These are phyloP conservation scores for Epichloe sp. DNA, from an alignment of 2,329 filamentous ascomycete species.

Conservation along the genomic window DNA sequence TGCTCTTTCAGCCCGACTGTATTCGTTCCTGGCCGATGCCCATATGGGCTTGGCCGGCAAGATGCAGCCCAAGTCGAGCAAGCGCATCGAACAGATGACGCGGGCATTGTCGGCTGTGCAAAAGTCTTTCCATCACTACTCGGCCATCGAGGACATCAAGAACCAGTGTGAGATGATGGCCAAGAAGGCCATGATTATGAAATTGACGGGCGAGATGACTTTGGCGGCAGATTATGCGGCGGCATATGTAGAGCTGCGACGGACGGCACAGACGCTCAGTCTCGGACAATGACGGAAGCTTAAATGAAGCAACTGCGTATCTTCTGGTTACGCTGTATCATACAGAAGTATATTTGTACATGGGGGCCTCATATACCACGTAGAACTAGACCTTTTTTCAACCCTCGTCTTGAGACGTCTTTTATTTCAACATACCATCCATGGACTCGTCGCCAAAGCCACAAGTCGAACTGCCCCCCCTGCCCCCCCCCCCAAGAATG, in stretches of 20 bases:
- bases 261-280: slow-evolving; percentile 19
- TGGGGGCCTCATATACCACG: background rate
- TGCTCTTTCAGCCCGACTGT: slow-evolving; percentile 50
- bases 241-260: slow-evolving; percentile 47
- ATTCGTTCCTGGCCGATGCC: slow-evolving; percentile 60
- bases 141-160: slow-evolving; percentile 48
- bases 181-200: slow-evolving; percentile 69
- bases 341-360: background rate
- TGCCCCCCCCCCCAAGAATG: too few relatives aligned
- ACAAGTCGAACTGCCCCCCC: background rate
- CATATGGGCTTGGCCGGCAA: slow-evolving; percentile 63
- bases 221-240: slow-evolving; percentile 55
- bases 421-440: too few relatives aligned
- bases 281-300: slow-evolving; percentile 7
- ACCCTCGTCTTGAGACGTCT: background rate
- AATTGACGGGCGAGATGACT: slow-evolving; percentile 49
- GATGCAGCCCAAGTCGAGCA: slow-evolving; percentile 26
- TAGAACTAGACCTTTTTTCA: background rate
- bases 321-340: background rate
- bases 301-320: background rate
- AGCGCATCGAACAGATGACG: slow-evolving; percentile 42
- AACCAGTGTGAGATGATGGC: slow-evolving; percentile 67
- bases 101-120: slow-evolving; percentile 48
- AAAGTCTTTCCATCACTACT: slow-evolving; percentile 50
- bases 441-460: background rate